phyloP scores from a whole-genome alignment of 805 yeast species.

The Naumovozyma dairenensis region DNA sequence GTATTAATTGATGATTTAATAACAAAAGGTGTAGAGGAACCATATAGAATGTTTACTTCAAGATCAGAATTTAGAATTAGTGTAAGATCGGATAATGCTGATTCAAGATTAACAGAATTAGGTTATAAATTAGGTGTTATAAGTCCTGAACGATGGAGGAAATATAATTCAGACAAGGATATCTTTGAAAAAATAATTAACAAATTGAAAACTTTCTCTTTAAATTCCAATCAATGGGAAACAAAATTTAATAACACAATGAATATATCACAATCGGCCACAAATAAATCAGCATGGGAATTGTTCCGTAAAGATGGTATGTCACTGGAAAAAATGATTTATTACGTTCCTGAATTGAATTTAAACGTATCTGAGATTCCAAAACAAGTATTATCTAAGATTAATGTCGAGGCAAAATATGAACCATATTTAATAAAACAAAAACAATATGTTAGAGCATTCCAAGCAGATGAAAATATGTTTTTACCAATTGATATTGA shows the following conservation, averaged over 20 bases:
- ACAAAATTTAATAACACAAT: constrained; percentile 35
- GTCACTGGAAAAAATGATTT: constrained; percentile 19
- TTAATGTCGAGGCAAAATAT: constrained; percentile 74
- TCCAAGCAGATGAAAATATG: constrained; percentile 72
- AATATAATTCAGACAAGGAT: constrained; percentile 35
- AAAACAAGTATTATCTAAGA: constrained; percentile 43
- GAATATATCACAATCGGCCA: constrained; percentile 45
- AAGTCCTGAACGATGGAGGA: constrained; percentile 43
- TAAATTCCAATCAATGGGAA: constrained; percentile 59
- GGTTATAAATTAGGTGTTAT: constrained; percentile 66
- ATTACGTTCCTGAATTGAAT: constrained; percentile 31
- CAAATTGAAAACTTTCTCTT: constrained; percentile 35
- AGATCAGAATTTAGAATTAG: constrained; percentile 88
- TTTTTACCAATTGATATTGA: constrained; percentile 59
- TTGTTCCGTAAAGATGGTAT: constrained; percentile 49
- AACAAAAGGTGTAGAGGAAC: constrained; percentile 93
- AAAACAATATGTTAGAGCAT: constrained; percentile 58
- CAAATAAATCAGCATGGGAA: constrained; percentile 57
- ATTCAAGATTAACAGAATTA: constrained; percentile 60
- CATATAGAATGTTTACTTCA: constrained; percentile 96
- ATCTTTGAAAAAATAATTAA: constrained; percentile 36
- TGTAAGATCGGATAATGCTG: constrained; percentile 92
- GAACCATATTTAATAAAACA: constrained; percentile 73
- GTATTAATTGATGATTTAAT: constrained; percentile 88
- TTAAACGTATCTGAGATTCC: constrained; percentile 26